Conservation (phyloP, 306 rosid genomes). For the Carpinus viminea region DNA sequence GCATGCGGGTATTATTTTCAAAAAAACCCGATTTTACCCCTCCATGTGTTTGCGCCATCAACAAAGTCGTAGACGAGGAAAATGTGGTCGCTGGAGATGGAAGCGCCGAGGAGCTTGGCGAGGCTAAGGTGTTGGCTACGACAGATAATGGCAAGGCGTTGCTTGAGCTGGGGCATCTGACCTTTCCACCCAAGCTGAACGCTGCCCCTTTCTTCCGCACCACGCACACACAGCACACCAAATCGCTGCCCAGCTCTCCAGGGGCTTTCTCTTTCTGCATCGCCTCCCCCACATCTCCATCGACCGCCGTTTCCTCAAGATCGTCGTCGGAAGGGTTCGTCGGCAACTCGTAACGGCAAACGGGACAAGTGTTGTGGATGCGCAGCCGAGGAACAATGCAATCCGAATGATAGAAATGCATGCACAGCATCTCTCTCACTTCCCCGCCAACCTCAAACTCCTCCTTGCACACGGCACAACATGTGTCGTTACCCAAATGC, state of each 20-base stretch:
- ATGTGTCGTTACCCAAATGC: slow-evolving; percentile 45
- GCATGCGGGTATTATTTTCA: too few relatives aligned
- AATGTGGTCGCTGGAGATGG: slow-evolving; percentile 68
- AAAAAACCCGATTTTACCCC: too few relatives aligned
- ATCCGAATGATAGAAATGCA: slow-evolving; percentile 69
- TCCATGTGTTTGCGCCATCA: slow-evolving; percentile 45
- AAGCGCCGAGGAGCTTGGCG: slow-evolving; percentile 76
- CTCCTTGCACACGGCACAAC: slow-evolving; percentile 73
- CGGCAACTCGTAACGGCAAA: slow-evolving; percentile 53
- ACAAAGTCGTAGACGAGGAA: slow-evolving; percentile 76
- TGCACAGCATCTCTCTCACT: slow-evolving; percentile 69
- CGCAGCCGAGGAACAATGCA: slow-evolving; percentile 74
- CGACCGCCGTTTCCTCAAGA: slow-evolving; percentile 1
- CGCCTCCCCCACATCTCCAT: too few relatives aligned
- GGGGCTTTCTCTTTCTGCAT: too few relatives aligned
- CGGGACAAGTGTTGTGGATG: slow-evolving; percentile 71
- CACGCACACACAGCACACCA: too few relatives aligned
- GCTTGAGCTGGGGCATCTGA: slow-evolving; percentile 33
- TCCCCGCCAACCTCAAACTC: slow-evolving; percentile 56
- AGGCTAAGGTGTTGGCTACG: slow-evolving; percentile 81
- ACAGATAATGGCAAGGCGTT: slow-evolving; percentile 62
- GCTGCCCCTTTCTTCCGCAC: too few relatives aligned
- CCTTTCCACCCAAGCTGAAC: slow-evolving; percentile 58
- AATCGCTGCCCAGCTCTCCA: too few relatives aligned
- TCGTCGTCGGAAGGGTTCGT: neutral